Base-by-base conservation (phyloP, 495 filamentous ascomycete species). In the Penicillium herquei region DNA sequence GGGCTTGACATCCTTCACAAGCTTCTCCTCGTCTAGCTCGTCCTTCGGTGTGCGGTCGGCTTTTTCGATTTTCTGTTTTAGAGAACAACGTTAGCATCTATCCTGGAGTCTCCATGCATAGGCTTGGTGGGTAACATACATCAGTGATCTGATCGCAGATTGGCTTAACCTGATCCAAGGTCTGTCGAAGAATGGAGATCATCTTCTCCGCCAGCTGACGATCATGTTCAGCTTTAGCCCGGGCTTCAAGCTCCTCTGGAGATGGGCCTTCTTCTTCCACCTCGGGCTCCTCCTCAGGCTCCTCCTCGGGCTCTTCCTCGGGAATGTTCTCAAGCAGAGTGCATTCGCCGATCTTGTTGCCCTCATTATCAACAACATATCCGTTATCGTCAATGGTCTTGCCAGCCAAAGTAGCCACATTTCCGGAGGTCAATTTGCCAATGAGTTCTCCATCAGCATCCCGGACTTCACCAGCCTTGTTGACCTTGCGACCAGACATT, bases 71-170 rank as follows among this genome's bases (percentile, higher is more conserved):
- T 83, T 79, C 87, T 94, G 39, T 41, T 39, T 31, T 39, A 6
- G 16, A 43, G 13, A 30, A 43, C 34, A 2, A 39, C 18, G 56
- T 74, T 68, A 60, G 65, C 62, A 47, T 64, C 40, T 21, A 48
- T 30, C 11, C 8, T 14, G 8, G 12, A n/a, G 17, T 44, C 7
- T 11, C 39, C 39, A 40, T 47, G 10, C 21, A 26, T 1, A 26
- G 21, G 21, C 21, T 26, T 13, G 14, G 5, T 58, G 16, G 21
- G 40, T 32, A 17, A 58, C 65, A 52, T 83, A 90, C 89, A 49
- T 93, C 87, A 3, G 83, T 87, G 72, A 96, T 96, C 81, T 91
- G 84, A 69, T 90, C 90, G 81, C 87, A 87, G 58, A 97, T 81
- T 3, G 92, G 92, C 59, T 87, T 83, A 63, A 97, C 82, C 60